Base-by-base conservation (phyloP, 176 grass and related monocot genomes). In the maize (Zea mays) region DNA sequence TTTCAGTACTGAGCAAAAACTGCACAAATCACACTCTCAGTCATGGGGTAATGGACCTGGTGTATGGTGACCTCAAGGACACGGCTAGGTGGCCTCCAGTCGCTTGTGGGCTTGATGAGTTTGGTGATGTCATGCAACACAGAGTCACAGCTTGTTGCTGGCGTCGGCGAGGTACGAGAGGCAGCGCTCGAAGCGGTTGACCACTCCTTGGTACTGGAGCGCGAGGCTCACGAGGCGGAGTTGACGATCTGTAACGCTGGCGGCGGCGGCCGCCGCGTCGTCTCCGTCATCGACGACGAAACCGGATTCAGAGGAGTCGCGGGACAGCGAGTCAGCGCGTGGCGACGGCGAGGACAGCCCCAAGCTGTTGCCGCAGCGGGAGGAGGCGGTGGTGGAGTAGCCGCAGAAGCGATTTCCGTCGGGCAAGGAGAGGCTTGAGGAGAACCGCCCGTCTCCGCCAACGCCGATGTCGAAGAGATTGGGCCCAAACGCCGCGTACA, bases 81-180 rank as follows among this genome's bases (percentile, higher is more conserved):
- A 27, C 27, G 27, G 27, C 27, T 27, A 27, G 27, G 27, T 27
- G 27, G 27, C 27, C 27, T 27, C 27, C 27, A 27, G 27, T 27
- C 27, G 27, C 27, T 27, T 27, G 27, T 27, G 27, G 27, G 27
- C 27, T 27, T 27, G 27, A 27, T 27, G 27, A 27, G 27, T 27
- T 27, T 27, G 27, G 27, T 27, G 27, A 27, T 27, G 27, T 27
- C 27, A 27, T 27, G 27, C 27, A 27, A 27, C 27, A 27, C 27
- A 27, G 27, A 27, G 27, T 27, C 27, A 27, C 27, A 27, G 1
- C 79, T 98, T 85, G 16, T 90, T 81, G 61, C 71, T 48, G 37
- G 90, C 51, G 48, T 95, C 89, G 51, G 84, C 85, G 81, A 98
- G 92, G 71, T 98, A 84, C 57, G 85, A 85, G 77, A 94, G 40